A percentile compares a stretch with the other conserved stretches of the same genome.
Evolutionary conservation across 805 yeast genomes (phyloP).

Genomic region (Kluyveromyces aestuarii): DNA sequence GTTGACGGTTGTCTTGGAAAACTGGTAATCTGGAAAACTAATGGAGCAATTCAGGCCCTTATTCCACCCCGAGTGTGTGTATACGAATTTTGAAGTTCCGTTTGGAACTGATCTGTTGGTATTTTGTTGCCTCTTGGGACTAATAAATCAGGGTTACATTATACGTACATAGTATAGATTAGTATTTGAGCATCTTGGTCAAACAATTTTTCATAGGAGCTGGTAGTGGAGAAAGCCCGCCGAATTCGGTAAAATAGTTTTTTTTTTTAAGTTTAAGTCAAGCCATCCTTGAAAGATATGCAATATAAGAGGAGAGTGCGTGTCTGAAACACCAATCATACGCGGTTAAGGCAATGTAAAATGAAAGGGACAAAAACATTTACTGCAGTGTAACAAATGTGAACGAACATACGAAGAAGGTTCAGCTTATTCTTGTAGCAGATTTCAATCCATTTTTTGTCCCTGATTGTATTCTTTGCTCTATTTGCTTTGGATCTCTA

Average conservation of each 20-base stretch:
- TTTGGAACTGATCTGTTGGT: conserved; percentile 4
- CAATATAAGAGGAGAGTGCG: neutral
- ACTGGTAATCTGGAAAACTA: conserved; percentile 20
- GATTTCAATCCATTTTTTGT: too few relatives aligned
- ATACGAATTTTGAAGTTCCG: neutral
- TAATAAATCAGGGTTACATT: conserved; percentile 24
- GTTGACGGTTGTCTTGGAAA: conserved; percentile 10
- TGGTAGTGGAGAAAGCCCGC: neutral
- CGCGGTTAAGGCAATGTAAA: neutral
- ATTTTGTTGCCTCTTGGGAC: conserved; percentile 26
- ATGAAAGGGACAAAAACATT: too few relatives aligned
- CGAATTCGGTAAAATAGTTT: neutral
- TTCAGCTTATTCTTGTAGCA: neutral
- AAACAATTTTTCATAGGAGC: neutral
- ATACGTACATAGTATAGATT: conserved; percentile 2
- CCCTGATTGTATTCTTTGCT: neutral
- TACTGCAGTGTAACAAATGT: too few relatives aligned
- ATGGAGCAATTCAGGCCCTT: conserved; percentile 21
- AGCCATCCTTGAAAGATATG: neutral
- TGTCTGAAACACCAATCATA: neutral
- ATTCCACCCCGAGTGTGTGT: conserved; percentile 28
- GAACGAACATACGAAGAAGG: too few relatives aligned
- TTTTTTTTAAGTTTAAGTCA: too few relatives aligned
- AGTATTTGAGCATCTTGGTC: neutral
- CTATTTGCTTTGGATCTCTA: neutral